phyloP scores from a whole-genome alignment of 2,329 filamentous ascomycete species.

The Diaporthe sp. region DNA sequence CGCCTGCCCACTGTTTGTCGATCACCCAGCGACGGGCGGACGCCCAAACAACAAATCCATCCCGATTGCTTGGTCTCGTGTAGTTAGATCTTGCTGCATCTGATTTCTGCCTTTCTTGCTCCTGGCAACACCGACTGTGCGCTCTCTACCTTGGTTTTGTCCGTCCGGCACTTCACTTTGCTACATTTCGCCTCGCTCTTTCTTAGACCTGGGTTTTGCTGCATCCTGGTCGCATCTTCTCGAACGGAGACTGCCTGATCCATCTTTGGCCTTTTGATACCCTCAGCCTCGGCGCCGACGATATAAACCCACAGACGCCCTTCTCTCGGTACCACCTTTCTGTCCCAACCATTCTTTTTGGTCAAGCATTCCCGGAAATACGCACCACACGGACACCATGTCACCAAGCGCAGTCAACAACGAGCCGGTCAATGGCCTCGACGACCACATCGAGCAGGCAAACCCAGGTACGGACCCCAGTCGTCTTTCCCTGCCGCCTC shows the following conservation, averaged over 20 bases:
- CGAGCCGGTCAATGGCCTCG: slow-evolving; percentile 23
- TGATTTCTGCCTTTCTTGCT: background rate
- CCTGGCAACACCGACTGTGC: background rate
- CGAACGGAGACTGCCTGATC: background rate
- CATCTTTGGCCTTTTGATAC: slow-evolving; percentile 3
- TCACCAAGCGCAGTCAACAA: slow-evolving; percentile 34
- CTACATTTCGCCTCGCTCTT: background rate
- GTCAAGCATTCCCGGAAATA: background rate
- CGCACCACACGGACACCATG: slow-evolving; percentile 6
- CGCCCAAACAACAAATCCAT: slow-evolving; percentile 17
- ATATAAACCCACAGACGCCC: background rate
- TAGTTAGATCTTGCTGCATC: background rate
- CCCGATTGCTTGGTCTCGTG: background rate
- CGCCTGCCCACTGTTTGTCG: slow-evolving; percentile 15
- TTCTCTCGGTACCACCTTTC: background rate
- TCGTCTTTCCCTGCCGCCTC: no score
- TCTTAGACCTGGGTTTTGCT: background rate
- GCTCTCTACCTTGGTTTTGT: background rate
- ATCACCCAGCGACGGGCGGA: slow-evolving; percentile 1
- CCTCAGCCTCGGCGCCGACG: background rate
- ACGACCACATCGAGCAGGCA: slow-evolving; percentile 27
- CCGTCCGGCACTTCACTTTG: background rate
- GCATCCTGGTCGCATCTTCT: background rate
- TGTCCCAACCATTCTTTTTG: background rate
- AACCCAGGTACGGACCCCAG: slow-evolving; percentile 32